phyloP scores from a whole-genome alignment of 73 alveolate genomes.

The Paramecium biaurelia region DNA sequence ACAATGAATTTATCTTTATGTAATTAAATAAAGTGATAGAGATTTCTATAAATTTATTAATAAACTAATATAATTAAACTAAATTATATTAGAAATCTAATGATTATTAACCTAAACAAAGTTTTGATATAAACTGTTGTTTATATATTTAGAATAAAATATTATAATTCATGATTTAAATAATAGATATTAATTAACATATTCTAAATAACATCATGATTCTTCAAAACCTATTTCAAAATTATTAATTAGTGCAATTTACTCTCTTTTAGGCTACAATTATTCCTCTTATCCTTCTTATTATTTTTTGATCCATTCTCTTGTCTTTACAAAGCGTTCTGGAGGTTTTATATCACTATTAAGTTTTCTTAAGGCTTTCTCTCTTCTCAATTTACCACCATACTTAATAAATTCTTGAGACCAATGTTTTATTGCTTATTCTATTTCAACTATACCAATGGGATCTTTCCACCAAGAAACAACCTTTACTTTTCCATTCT shows the following conservation, averaged over 20 bases:
- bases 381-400: constrained; percentile 4
- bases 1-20: too few relatives aligned
- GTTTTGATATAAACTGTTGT: neutral
- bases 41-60: too few relatives aligned
- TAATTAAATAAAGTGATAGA: too few relatives aligned
- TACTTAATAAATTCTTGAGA: neutral
- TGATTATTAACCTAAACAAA: neutral
- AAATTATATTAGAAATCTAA: too few relatives aligned
- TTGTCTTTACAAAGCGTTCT: neutral
- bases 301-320: neutral
- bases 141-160: too few relatives aligned
- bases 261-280: neutral
- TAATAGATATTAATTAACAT: neutral
- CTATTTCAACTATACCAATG: neutral
- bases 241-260: neutral
- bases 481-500: neutral
- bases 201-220: neutral
- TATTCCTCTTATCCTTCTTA: neutral
- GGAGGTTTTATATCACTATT: neutral
- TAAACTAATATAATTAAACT: too few relatives aligned
- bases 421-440: neutral
- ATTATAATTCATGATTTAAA: neutral
- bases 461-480: neutral
- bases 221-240: neutral
- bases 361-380: neutral